Conservation (phyloP, 1,284 basidiomycete genomes). For the Puccinia hordei region DNA sequence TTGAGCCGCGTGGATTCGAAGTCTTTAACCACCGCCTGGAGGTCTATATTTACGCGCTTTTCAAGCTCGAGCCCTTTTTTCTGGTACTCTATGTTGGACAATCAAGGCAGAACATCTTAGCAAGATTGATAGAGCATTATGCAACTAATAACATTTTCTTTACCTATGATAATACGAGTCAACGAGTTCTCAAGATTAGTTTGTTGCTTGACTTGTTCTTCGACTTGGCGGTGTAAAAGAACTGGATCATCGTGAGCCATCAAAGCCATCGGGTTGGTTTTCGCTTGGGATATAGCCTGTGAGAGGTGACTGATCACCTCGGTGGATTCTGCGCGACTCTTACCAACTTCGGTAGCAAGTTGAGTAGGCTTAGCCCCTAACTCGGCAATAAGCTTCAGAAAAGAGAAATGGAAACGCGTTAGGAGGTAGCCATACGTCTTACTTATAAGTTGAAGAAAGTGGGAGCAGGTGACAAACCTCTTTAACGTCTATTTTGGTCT, state of each 20-base stretch:
- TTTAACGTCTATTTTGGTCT: constrained; percentile 37
- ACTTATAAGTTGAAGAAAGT: too few species aligned
- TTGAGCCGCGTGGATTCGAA: constrained; percentile 51
- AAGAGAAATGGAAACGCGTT: neutral
- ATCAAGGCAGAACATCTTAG: constrained; percentile 35
- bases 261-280: constrained; percentile 48
- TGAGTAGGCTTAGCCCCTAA: constrained; percentile 10
- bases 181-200: constrained; percentile 54
- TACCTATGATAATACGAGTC: constrained; percentile 3
- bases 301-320: constrained; percentile 30
- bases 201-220: constrained; percentile 55
- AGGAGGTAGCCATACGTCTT: too few species aligned
- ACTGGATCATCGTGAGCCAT: constrained; percentile 56
- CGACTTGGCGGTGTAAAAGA: constrained; percentile 53
- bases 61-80: constrained; percentile 51
- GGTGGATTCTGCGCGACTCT: constrained; percentile 44
- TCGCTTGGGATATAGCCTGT: constrained; percentile 23
- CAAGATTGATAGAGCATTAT: neutral
- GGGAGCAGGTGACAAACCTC: constrained; percentile 3
- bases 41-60: constrained; percentile 51
- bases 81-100: constrained; percentile 54
- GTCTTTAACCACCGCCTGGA: constrained; percentile 54
- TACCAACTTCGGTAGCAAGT: constrained; percentile 42
- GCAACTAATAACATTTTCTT: neutral
- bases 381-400: constrained; percentile 32